A percentile compares a stretch with the other conserved stretches of the same genome.
Conservation (phyloP, 2,329 filamentous ascomycete genomes). For the Fusarium odoratissimum region DNA sequence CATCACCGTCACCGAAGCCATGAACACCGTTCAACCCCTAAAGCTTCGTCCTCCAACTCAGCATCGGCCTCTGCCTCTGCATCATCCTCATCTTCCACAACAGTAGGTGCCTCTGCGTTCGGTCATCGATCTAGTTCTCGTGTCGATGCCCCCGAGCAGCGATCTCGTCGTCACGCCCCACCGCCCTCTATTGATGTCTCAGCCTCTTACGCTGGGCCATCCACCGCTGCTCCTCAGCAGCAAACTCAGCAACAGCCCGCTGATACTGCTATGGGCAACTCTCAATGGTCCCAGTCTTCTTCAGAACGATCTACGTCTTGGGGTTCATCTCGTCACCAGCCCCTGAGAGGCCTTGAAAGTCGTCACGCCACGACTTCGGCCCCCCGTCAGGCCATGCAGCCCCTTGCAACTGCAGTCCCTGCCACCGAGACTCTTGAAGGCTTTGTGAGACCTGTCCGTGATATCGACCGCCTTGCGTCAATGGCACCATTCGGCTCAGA, state of each 20-base stretch:
- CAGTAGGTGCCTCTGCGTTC: constrained; percentile 52
- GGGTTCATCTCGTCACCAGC: constrained; percentile 58
- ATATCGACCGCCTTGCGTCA: constrained; percentile 84
- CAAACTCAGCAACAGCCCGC: constrained; percentile 35
- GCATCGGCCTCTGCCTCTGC: constrained; percentile 51
- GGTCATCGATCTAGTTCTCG: constrained; percentile 62
- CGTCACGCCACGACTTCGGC: constrained; percentile 62
- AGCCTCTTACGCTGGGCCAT: constrained; percentile 54
- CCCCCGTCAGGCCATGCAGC: constrained; percentile 64
- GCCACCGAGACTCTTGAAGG: constrained; percentile 76
- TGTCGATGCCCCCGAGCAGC: constrained; percentile 68
- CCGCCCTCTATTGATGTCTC: constrained; percentile 75
- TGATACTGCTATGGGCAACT: constrained; percentile 40
- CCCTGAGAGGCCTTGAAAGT: constrained; percentile 63
- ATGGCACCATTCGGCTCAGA: constrained; percentile 80
- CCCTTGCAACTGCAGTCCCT: constrained; percentile 74
- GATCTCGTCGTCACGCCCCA: constrained; percentile 80
- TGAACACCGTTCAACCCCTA: constrained; percentile 61
- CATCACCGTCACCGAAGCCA: constrained; percentile 63
- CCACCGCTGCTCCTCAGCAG: constrained; percentile 44
- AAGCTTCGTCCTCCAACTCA: constrained; percentile 52
- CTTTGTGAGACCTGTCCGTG: constrained; percentile 84
- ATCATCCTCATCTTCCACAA: constrained; percentile 44
- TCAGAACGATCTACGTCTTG: constrained; percentile 40
- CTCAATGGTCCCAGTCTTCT: constrained; percentile 39